These are phyloP conservation scores for Colletotrichum tabaci DNA, from an alignment of 2,329 filamentous ascomycete species.

Conservation along the genomic window DNA sequence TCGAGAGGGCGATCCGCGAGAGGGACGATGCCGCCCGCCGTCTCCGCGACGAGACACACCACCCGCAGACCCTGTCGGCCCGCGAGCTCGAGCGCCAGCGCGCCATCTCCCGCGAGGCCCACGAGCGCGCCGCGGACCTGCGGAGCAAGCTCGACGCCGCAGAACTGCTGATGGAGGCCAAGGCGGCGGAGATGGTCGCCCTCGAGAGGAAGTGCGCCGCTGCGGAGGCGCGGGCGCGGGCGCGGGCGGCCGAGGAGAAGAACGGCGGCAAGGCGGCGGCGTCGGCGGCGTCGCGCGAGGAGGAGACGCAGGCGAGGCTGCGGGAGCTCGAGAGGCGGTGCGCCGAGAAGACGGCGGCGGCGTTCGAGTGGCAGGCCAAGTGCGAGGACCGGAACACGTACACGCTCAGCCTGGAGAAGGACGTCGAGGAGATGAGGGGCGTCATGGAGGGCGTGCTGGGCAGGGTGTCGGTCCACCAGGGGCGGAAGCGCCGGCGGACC, in stretches of 20 bases:
- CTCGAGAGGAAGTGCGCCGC: background rate
- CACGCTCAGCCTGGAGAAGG: background rate
- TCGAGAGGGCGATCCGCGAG: no score
- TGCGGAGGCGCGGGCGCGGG: no score
- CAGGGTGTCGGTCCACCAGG: conserved; percentile 14
- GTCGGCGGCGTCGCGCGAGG: background rate
- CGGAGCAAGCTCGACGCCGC: conserved; percentile 18
- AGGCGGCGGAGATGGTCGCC: background rate
- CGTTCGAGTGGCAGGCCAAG: background rate
- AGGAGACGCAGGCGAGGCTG: background rate
- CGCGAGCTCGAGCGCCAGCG: conserved; percentile 10
- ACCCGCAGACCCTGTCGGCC: background rate
- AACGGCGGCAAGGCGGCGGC: no score
- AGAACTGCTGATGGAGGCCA: background rate
- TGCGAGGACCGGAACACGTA: background rate
- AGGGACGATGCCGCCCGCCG: background rate
- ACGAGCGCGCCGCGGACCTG: conserved; percentile 1
- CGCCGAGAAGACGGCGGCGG: background rate
- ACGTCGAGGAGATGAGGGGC: conserved; percentile 17
- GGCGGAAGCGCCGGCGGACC: conserved; percentile 12
- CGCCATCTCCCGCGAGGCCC: background rate
- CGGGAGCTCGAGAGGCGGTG: background rate
- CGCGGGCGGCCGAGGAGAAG: no score
- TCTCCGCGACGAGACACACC: background rate
- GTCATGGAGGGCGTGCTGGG: background rate